Conservation (phyloP, 2,329 filamentous ascomycete genomes). For the Tolypocladium pustulatum region DNA sequence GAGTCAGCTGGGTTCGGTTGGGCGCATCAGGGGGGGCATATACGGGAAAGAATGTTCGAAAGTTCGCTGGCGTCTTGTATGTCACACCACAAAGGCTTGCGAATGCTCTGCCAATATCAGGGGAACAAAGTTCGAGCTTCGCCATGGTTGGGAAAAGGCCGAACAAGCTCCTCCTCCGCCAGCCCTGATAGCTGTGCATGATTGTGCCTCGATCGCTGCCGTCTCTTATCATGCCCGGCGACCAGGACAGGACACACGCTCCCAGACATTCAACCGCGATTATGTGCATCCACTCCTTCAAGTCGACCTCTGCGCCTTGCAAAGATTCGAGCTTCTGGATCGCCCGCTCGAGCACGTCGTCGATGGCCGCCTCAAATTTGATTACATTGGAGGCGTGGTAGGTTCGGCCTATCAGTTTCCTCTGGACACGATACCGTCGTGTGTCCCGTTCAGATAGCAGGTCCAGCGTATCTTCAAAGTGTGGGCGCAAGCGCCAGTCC, state of each 20-base stretch:
- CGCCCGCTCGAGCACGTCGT: conserved; percentile 25
- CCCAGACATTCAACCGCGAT: conserved; percentile 40
- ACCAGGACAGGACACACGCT: conserved; percentile 40
- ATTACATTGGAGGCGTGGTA: conserved; percentile 33
- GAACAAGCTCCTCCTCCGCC: conserved; percentile 42
- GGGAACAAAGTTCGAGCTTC: conserved; percentile 27
- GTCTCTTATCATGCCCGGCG: conserved; percentile 33
- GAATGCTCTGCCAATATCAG: conserved; percentile 26
- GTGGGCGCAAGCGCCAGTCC: conserved; percentile 23
- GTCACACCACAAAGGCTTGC: conserved; percentile 32
- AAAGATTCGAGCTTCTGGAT: conserved; percentile 25
- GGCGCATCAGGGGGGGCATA: conserved; percentile 6
- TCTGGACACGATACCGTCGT: conserved; percentile 35
- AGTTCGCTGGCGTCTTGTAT: conserved; percentile 30
- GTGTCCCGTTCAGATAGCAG: conserved; percentile 38
- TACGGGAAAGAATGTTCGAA: conserved; percentile 40
- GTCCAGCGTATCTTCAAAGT: conserved; percentile 35
- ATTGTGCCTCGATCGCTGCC: conserved; percentile 36
- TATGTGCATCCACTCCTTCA: conserved; percentile 48
- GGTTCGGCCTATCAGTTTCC: conserved; percentile 36
- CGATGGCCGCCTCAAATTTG: conserved; percentile 29
- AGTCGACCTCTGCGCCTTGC: conserved; percentile 29
- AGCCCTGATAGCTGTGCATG: conserved; percentile 36
- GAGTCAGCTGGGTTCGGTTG: neutral
- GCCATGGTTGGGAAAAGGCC: conserved; percentile 35